These are phyloP conservation scores for Colletotrichum phormii DNA, from an alignment of 2,329 filamentous ascomycete genomes.

Conservation along the genomic window DNA sequence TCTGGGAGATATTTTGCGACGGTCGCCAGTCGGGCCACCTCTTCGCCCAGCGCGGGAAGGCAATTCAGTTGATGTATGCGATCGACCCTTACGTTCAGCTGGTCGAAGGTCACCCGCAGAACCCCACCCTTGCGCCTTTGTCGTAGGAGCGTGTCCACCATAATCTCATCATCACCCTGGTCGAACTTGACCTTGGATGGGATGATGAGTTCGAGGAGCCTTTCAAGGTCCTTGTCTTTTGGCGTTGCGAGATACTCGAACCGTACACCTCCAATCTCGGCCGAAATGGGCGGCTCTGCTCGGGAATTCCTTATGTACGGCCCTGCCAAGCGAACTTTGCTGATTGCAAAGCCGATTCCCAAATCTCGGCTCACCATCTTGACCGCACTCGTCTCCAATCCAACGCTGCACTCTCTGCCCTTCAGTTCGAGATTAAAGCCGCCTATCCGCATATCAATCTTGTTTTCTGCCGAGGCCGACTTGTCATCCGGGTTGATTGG, in stretches of 20 bases:
- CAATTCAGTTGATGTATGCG: constrained; percentile 74
- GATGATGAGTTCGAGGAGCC: constrained; percentile 85
- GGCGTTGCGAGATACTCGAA: constrained; percentile 80
- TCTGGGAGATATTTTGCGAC: constrained; percentile 96
- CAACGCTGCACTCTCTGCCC: constrained; percentile 80
- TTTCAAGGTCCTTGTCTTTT: constrained; percentile 82
- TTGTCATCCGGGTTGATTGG: constrained; percentile 61
- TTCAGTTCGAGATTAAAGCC: constrained; percentile 82
- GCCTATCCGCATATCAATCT: constrained; percentile 81
- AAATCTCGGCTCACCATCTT: constrained; percentile 83
- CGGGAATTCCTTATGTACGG: constrained; percentile 69
- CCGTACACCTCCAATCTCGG: constrained; percentile 74
- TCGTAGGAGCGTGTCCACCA: constrained; percentile 89
- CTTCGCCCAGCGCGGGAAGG: constrained; percentile 79
- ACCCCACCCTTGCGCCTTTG: constrained; percentile 90
- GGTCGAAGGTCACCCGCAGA: constrained; percentile 75
- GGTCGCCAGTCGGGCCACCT: constrained; percentile 83
- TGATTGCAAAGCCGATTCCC: constrained; percentile 78
- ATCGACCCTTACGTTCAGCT: constrained; percentile 70
- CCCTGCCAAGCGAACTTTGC: constrained; percentile 79
- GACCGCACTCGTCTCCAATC: constrained; percentile 81
- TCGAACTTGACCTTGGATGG: constrained; percentile 91
- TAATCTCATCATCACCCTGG: constrained; percentile 89
- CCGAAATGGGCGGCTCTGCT: constrained; percentile 69
- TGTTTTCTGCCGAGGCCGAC: constrained; percentile 64